phyloP scores from a whole-genome alignment of 2,329 filamentous ascomycete species.

The Macrophomina pseudophaseolina region DNA sequence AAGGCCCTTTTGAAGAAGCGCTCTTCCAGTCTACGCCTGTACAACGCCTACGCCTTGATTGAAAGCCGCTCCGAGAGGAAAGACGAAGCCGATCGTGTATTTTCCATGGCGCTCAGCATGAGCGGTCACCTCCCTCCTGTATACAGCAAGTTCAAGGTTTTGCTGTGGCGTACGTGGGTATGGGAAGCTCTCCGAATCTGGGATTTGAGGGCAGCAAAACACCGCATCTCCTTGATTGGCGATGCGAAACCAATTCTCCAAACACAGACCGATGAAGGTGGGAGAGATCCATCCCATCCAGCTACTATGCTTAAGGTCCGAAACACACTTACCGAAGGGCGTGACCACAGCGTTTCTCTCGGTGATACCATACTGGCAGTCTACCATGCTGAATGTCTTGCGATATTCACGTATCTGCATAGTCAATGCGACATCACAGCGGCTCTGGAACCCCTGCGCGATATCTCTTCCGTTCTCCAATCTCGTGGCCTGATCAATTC shows the following conservation, averaged over 20 bases:
- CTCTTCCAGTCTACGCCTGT: conserved; percentile 69
- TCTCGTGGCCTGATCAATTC: conserved; percentile 32
- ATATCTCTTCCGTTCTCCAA: conserved; percentile 34
- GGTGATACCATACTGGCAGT: conserved; percentile 51
- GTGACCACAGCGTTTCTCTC: conserved; percentile 62
- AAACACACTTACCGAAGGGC: conserved; percentile 55
- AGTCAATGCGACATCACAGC: conserved; percentile 39
- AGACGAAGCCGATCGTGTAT: conserved; percentile 66
- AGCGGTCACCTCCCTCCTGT: conserved; percentile 46
- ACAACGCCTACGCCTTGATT: conserved; percentile 78
- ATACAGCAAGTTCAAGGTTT: conserved; percentile 44
- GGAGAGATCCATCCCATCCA: conserved; percentile 17
- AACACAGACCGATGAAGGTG: neutral
- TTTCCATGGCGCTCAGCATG: conserved; percentile 70
- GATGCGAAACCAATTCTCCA: conserved; percentile 29
- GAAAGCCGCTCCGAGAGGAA: conserved; percentile 65
- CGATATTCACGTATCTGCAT: conserved; percentile 71
- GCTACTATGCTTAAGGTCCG: conserved; percentile 31
- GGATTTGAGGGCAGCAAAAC: conserved; percentile 41
- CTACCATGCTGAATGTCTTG: conserved; percentile 65
- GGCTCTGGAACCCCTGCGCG: conserved; percentile 46
- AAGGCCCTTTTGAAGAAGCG: conserved; percentile 74
- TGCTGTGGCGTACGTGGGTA: conserved; percentile 67
- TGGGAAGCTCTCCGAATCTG: conserved; percentile 67
- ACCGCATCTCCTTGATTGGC: conserved; percentile 40